phyloP scores from a whole-genome alignment of 2,329 filamentous ascomycete genomes.

The Neofusicoccum kwambonambiense region DNA sequence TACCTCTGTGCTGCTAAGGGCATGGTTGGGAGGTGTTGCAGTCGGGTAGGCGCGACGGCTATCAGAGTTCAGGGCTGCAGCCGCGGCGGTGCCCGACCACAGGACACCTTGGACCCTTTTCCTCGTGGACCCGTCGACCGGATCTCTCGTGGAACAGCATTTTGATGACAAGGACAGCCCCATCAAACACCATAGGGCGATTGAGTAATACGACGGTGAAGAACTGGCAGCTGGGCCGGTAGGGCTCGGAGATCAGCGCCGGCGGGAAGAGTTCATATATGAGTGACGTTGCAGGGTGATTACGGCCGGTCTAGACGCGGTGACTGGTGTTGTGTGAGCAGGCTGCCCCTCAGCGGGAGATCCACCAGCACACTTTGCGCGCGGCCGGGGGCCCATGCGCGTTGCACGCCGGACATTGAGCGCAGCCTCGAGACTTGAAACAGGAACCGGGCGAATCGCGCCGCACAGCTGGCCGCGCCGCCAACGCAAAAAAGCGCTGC shows the following conservation, averaged over 20 bases:
- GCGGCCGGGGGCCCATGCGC: not conserved
- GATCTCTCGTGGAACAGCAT: no score
- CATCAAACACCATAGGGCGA: not conserved
- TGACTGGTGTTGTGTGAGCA: slow-evolving; percentile 3
- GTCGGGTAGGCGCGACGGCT: not conserved
- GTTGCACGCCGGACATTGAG: slow-evolving; percentile 11
- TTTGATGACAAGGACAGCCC: not conserved
- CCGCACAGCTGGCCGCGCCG: not conserved
- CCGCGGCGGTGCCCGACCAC: not conserved
- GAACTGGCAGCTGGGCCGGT: not conserved
- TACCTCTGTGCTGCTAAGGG: not conserved
- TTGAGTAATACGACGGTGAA: slow-evolving; percentile 13
- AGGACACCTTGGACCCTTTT: not conserved
- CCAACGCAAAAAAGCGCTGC: not conserved
- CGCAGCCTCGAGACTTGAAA: slow-evolving; percentile 6
- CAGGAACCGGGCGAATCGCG: slow-evolving; percentile 1
- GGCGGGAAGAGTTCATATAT: slow-evolving; percentile 3
- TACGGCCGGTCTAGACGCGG: slow-evolving; percentile 2
- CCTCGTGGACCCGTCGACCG: no score
- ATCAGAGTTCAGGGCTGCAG: not conserved
- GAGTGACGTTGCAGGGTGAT: slow-evolving; percentile 13
- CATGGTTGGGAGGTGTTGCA: not conserved
- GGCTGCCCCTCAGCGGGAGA: slow-evolving; percentile 13
- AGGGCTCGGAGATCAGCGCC: slow-evolving; percentile 15
- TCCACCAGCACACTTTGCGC: slow-evolving; percentile 1